A percentile compares a stretch with the other conserved stretches of the same genome.
These are phyloP conservation scores for Botrytis sinoallii DNA, from an alignment of 2,329 filamentous ascomycete species.

Conservation along the genomic window DNA sequence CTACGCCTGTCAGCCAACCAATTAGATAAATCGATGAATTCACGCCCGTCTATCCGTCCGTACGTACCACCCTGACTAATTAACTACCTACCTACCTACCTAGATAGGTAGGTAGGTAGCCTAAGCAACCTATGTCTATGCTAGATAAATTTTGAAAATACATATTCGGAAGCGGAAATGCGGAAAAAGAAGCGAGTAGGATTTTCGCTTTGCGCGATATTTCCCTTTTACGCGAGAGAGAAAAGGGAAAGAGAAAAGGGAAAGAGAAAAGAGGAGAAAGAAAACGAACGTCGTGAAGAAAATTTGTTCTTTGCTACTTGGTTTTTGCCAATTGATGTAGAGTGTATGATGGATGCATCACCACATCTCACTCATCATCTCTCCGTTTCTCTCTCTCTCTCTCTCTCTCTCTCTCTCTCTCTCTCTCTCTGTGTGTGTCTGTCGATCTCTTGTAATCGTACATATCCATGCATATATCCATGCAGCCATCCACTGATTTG, in stretches of 20 bases:
- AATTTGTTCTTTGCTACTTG: background rate
- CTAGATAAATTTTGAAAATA: background rate
- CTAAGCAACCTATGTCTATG: background rate
- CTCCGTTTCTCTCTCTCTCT: background rate
- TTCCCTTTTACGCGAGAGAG: background rate
- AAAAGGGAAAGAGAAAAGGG: background rate
- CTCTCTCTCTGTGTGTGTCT: background rate
- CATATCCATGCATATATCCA: background rate
- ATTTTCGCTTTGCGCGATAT: background rate
- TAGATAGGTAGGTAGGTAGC: background rate
- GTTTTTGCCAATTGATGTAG: background rate
- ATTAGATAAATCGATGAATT: background rate
- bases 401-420: background rate
- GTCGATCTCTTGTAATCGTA: slow-evolving; percentile 5
- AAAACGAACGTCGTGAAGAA: background rate
- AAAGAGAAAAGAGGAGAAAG: background rate
- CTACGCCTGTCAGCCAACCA: background rate
- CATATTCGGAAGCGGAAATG: background rate
- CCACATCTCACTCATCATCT: background rate
- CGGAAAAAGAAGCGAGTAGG: background rate
- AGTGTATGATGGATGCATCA: background rate
- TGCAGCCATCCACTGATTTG: too few relatives aligned
- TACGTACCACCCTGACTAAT: background rate
- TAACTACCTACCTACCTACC: background rate
- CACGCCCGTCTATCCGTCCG: background rate